Evolutionary conservation across 148 eudicot species (phyloP).

Genomic region (Simmondsia chinensis): DNA sequence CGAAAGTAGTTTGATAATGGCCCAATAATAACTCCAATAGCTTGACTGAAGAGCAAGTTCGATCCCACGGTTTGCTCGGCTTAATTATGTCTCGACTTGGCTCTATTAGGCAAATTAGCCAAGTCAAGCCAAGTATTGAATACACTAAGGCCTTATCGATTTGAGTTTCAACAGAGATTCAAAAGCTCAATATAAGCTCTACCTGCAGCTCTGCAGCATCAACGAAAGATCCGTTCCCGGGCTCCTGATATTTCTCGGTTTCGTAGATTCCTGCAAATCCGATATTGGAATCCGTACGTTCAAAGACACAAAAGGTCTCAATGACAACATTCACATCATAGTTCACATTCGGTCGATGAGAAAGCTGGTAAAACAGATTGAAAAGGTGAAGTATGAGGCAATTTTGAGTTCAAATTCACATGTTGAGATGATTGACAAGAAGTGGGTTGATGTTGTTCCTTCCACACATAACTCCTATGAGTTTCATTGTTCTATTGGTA

Average conservation of each 20-base stretch:
- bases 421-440: slow-evolving; percentile 58
- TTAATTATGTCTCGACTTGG: too few relatives aligned
- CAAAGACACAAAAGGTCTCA: slow-evolving; percentile 15
- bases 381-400: slow-evolving; percentile 34
- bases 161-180: too few relatives aligned
- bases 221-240: slow-evolving; percentile 14
- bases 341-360: slow-evolving; percentile 42
- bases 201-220: slow-evolving; percentile 40
- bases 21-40: too few relatives aligned
- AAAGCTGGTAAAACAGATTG: slow-evolving; percentile 31
- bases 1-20: too few relatives aligned
- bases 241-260: slow-evolving; percentile 39
- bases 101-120: too few relatives aligned
- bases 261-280: slow-evolving; percentile 37
- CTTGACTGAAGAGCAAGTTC: too few relatives aligned
- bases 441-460: slow-evolving; percentile 65
- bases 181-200: too few relatives aligned
- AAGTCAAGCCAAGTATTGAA: too few relatives aligned
- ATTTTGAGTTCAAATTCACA: slow-evolving; percentile 30
- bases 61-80: too few relatives aligned
- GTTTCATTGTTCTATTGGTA: slow-evolving; percentile 56
- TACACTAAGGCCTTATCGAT: too few relatives aligned
- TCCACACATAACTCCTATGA: slow-evolving; percentile 60
- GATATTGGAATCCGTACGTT: slow-evolving; percentile 42
- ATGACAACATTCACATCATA: slow-evolving; percentile 46